Conservation (phyloP, 225 moss, liverwort and hornwort genomes). For the Ulota crispa region DNA sequence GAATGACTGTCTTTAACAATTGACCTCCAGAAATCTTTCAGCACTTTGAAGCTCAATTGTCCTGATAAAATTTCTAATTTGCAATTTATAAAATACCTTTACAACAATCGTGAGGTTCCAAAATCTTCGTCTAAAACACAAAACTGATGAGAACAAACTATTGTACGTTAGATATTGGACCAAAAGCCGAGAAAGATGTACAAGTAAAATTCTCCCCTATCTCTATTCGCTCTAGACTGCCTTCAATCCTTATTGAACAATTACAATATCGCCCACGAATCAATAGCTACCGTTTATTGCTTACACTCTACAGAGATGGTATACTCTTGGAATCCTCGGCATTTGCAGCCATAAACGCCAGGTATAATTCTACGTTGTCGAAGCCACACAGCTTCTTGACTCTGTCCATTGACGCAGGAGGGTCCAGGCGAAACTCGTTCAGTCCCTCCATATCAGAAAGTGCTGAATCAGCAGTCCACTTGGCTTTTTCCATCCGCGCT, state of each 20-base stretch:
- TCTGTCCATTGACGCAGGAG: constrained; percentile 56
- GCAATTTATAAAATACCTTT: too few relatives aligned
- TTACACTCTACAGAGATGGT: not conserved
- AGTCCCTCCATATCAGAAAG: not conserved
- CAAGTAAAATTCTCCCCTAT: not conserved
- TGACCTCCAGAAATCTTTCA: too few relatives aligned
- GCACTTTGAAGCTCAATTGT: too few relatives aligned
- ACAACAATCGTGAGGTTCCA: constrained; percentile 43
- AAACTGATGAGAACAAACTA: not conserved
- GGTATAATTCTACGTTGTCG: constrained; percentile 62
- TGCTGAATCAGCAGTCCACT: not conserved
- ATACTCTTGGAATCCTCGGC: not conserved
- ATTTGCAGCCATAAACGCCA: constrained; percentile 30
- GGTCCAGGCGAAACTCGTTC: constrained; percentile 14
- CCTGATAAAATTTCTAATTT: too few relatives aligned
- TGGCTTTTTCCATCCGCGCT: constrained; percentile 37
- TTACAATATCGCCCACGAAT: not conserved
- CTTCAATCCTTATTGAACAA: not conserved
- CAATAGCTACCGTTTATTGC: not conserved
- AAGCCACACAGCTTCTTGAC: constrained; percentile 66
- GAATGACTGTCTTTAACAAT: too few relatives aligned
- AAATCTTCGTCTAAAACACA: constrained; percentile 61
- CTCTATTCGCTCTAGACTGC: not conserved
- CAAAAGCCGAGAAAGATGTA: not conserved
- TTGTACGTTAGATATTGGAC: not conserved